These are phyloP conservation scores for Orbilia ellipsospora DNA, from an alignment of 2,329 filamentous ascomycete genomes.

Conservation along the genomic window DNA sequence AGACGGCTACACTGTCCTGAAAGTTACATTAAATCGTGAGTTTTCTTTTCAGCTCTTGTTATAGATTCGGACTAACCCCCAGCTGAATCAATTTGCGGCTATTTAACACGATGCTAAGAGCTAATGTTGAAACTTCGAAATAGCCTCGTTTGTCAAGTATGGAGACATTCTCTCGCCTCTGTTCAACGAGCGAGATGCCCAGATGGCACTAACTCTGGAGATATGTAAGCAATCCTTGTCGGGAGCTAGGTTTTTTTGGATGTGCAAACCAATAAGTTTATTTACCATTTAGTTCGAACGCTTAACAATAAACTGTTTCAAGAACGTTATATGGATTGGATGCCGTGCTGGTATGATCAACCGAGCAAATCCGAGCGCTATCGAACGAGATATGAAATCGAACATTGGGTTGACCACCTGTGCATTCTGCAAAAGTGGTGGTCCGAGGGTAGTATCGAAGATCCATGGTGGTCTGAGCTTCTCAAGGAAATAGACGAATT, in stretches of 20 bases:
- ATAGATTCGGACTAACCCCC: background rate
- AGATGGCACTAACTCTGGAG: constrained; percentile 13
- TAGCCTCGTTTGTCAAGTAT: constrained; percentile 38
- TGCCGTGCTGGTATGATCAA: constrained; percentile 1
- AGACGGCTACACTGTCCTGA: constrained; percentile 20
- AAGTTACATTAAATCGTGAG: constrained; percentile 28
- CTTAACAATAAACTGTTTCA: constrained; percentile 30
- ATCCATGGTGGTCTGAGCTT: constrained; percentile 32
- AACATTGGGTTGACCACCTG: constrained; percentile 41
- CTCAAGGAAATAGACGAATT: constrained; percentile 21
- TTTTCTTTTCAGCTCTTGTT: too few species aligned
- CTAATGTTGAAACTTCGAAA: background rate
- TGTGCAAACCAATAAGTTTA: background rate
- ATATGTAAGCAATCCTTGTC: constrained; percentile 17
- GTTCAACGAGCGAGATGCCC: constrained; percentile 24
- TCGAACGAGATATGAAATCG: constrained; percentile 37
- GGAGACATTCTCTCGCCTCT: constrained; percentile 20
- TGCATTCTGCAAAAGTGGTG: constrained; percentile 31
- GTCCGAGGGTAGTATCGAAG: constrained; percentile 24
- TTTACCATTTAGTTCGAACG: constrained; percentile 9
- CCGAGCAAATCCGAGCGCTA: background rate
- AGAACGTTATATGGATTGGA: constrained; percentile 34
- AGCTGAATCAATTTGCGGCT: too few species aligned
- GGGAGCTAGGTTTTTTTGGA: background rate
- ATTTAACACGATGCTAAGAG: too few species aligned